These are phyloP conservation scores for Plasmopara halstedii DNA, from an alignment of 352 stramenopile species.

Conservation along the genomic window DNA sequence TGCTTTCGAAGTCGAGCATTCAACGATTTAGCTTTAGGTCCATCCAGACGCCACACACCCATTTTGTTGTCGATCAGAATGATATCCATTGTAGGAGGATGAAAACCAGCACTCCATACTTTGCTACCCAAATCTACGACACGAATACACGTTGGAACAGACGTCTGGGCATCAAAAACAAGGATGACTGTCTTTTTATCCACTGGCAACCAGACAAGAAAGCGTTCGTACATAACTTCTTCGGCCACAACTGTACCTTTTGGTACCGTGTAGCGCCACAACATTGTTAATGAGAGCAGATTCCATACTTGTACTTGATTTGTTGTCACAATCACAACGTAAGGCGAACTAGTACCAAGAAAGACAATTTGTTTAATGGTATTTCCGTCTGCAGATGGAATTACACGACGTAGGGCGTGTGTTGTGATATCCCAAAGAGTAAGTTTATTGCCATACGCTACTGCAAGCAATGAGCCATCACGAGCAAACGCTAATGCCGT, in stretches of 20 bases:
- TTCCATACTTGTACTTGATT: constrained; percentile 71
- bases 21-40: constrained; percentile 30
- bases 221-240: constrained; percentile 32
- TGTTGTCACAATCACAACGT: constrained; percentile 49
- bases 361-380: constrained; percentile 56
- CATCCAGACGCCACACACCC: constrained; percentile 55
- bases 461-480: constrained; percentile 77
- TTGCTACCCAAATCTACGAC: constrained; percentile 24
- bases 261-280: constrained; percentile 64
- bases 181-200: constrained; percentile 37
- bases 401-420: constrained; percentile 67
- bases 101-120: constrained; percentile 51
- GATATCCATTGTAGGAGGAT: constrained; percentile 52
- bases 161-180: constrained; percentile 38
- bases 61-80: constrained; percentile 45
- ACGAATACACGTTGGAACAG: constrained; percentile 42
- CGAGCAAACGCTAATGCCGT: constrained; percentile 56
- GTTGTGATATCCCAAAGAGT: constrained; percentile 81
- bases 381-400: constrained; percentile 52
- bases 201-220: constrained; percentile 39
- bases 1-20: constrained; percentile 34
- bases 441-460: constrained; percentile 72
- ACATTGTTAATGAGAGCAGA: constrained; percentile 52
- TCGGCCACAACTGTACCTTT: constrained; percentile 25
- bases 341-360: constrained; percentile 45